Percentiles rank a stretch among this genome's conserved stretches.
Conservation (phyloP, 257 asterid species). For the Solanum virginianum region DNA sequence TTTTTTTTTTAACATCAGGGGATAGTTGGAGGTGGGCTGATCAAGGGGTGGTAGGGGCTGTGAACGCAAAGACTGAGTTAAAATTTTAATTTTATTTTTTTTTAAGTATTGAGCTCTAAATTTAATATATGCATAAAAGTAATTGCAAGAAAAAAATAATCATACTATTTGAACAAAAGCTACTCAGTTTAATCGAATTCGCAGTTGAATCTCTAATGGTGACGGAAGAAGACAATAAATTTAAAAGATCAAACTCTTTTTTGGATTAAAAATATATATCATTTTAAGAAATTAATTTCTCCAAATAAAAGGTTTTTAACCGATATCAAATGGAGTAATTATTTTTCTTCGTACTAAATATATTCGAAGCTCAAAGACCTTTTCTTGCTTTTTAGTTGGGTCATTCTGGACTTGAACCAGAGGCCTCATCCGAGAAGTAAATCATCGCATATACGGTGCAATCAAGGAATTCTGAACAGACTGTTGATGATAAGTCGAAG, state of each 20-base stretch:
- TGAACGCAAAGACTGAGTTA: too few species aligned
- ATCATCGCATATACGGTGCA: too few species aligned
- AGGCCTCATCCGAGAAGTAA: too few species aligned
- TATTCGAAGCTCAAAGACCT: not conserved
- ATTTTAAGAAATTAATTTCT: too few species aligned
- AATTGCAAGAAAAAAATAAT: not conserved
- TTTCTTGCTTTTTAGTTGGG: not conserved
- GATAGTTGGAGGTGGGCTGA: not conserved
- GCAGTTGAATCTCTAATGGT: fast-evolving
- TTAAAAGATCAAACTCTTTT: too few species aligned
- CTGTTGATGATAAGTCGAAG: fast-evolving
- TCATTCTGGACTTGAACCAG: too few species aligned
- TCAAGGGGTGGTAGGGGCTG: not conserved
- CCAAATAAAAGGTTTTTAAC: too few species aligned
- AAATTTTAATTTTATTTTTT: not conserved
- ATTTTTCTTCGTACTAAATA: not conserved
- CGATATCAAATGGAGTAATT: too few species aligned
- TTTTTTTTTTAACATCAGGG: not conserved
- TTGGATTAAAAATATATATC: too few species aligned
- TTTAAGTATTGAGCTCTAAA: not conserved
- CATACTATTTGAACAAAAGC: fast-evolving
- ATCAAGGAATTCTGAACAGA: too few species aligned
- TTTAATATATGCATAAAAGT: not conserved
- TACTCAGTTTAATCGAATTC: not conserved
- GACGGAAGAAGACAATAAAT: too few species aligned